Percentiles rank a stretch among this genome's conserved stretches.
Conservation (phyloP, 2,329 filamentous ascomycete species). For the Davidsoniella virescens region DNA sequence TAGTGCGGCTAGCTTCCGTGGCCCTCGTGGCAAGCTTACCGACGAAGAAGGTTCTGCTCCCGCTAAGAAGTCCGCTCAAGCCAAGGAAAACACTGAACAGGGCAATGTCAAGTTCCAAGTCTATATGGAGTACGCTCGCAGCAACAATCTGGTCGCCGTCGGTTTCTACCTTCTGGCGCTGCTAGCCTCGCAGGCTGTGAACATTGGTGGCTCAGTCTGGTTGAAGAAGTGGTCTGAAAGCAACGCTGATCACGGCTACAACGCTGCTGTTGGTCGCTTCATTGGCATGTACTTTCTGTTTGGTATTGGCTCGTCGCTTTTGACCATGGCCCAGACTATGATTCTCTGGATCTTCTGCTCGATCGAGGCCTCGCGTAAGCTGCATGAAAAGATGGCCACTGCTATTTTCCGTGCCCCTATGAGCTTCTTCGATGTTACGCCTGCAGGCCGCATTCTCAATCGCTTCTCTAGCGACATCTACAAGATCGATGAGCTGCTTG, state of each 20-base stretch:
- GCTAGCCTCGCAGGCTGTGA: constrained; percentile 62
- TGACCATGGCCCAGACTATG: constrained; percentile 83
- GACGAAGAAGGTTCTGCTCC: constrained; percentile 65
- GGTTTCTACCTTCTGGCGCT: constrained; percentile 62
- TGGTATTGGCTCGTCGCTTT: constrained; percentile 66
- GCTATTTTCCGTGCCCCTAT: constrained; percentile 96
- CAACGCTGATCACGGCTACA: constrained; percentile 52
- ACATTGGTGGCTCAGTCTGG: constrained; percentile 79
- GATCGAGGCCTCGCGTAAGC: constrained; percentile 91
- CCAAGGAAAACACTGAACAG: constrained; percentile 78
- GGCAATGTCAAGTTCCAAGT: constrained; percentile 97
- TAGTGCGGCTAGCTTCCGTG: constrained; percentile 78
- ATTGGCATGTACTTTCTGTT: constrained; percentile 93
- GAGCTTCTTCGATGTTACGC: constrained; percentile 97
- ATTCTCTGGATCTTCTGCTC: constrained; percentile 99
- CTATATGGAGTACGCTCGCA: constrained; percentile 86
- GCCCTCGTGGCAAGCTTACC: constrained; percentile 64
- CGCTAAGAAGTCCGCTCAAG: constrained; percentile 59
- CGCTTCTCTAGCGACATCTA: constrained; percentile 80
- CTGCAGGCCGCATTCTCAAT: constrained; percentile 89
- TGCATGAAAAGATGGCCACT: constrained; percentile 93
- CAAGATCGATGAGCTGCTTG: constrained; percentile 78
- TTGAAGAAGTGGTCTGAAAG: constrained; percentile 80
- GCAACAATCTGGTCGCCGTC: constrained; percentile 78
- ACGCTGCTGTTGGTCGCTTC: constrained; percentile 70